Evolutionary conservation across 2,329 filamentous ascomycete genomes (phyloP).

Genomic region (Colletotrichum magnum): DNA sequence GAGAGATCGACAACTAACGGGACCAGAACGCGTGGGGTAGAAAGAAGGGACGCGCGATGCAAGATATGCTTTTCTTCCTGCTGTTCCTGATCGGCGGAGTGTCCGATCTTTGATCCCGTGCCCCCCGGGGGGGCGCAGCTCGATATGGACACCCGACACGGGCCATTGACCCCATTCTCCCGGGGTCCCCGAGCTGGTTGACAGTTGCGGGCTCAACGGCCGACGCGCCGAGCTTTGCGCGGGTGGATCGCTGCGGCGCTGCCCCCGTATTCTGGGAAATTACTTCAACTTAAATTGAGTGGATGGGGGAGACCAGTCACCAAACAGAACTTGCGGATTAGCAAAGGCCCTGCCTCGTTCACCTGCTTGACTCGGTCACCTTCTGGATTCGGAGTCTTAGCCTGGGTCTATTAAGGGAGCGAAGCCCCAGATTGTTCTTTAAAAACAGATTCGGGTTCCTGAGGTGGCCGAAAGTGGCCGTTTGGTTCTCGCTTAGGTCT

Average conservation of each 20-base stretch:
- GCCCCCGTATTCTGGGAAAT: slow-evolving; percentile 32
- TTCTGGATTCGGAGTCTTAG: slow-evolving; percentile 6
- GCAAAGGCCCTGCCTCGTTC: not conserved
- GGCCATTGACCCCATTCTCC: not conserved
- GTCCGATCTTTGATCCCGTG: slow-evolving; percentile 5
- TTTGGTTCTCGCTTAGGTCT: too few species aligned
- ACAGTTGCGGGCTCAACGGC: slow-evolving; percentile 7
- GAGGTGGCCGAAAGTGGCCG: not conserved
- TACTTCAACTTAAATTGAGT: slow-evolving; percentile 23
- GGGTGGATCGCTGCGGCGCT: slow-evolving; percentile 4
- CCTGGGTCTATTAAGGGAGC: not conserved
- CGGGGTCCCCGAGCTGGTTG: slow-evolving; percentile 10
- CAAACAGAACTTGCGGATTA: slow-evolving; percentile 20
- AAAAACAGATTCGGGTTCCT: not conserved
- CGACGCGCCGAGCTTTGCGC: not conserved
- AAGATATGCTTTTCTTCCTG: slow-evolving; percentile 28
- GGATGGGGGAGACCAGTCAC: not conserved
- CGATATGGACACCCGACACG: not conserved
- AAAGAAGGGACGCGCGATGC: not conserved
- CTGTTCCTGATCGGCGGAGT: slow-evolving; percentile 15
- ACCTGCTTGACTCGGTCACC: slow-evolving; percentile 20
- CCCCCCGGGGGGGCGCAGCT: too few species aligned
- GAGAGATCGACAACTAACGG: not conserved
- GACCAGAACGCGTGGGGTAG: not conserved
- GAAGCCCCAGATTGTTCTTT: not conserved